Evolutionary conservation across 495 filamentous ascomycete species (phyloP).

Genomic region (Aspergillus sparsus): DNA sequence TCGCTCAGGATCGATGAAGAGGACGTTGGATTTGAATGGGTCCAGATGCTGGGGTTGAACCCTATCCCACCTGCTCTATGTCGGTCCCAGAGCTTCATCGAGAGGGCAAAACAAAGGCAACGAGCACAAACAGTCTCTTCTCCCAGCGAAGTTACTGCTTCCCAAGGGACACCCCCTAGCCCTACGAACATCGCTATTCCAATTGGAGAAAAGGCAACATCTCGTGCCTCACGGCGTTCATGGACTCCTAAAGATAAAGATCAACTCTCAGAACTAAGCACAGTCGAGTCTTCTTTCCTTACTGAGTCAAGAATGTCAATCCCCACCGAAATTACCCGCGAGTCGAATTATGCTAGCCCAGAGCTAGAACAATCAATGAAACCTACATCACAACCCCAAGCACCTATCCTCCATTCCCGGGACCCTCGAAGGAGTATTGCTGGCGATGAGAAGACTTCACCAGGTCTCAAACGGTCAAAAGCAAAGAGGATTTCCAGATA

Average conservation of each 20-base stretch:
- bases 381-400: slow-evolving; percentile 24
- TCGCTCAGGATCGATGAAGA: slow-evolving; percentile 69
- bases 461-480: slow-evolving; percentile 55
- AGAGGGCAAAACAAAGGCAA: slow-evolving; percentile 42
- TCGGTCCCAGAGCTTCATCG: slow-evolving; percentile 54
- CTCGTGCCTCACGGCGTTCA: slow-evolving; percentile 35
- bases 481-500: slow-evolving; percentile 54
- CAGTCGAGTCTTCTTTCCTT: slow-evolving; percentile 33
- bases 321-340: slow-evolving; percentile 39
- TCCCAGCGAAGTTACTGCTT: slow-evolving; percentile 36
- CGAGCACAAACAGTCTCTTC: slow-evolving; percentile 32
- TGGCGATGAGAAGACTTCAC: slow-evolving; percentile 32
- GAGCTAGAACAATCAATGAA: slow-evolving; percentile 31
- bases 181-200: slow-evolving; percentile 65
- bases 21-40: slow-evolving; percentile 81
- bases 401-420: slow-evolving; percentile 34
- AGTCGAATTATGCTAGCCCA: slow-evolving; percentile 39
- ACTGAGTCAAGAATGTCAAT: slow-evolving; percentile 37
- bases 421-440: slow-evolving; percentile 27
- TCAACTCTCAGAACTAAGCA: slow-evolving; percentile 42
- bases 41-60: slow-evolving; percentile 72
- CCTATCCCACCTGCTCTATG: slow-evolving; percentile 70
- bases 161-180: slow-evolving; percentile 50
- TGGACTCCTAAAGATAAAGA: slow-evolving; percentile 38
- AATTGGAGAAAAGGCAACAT: slow-evolving; percentile 65